Evolutionary conservation across 768 basidiomycete species (phyloP).

Genomic region (Suillus spraguei): DNA sequence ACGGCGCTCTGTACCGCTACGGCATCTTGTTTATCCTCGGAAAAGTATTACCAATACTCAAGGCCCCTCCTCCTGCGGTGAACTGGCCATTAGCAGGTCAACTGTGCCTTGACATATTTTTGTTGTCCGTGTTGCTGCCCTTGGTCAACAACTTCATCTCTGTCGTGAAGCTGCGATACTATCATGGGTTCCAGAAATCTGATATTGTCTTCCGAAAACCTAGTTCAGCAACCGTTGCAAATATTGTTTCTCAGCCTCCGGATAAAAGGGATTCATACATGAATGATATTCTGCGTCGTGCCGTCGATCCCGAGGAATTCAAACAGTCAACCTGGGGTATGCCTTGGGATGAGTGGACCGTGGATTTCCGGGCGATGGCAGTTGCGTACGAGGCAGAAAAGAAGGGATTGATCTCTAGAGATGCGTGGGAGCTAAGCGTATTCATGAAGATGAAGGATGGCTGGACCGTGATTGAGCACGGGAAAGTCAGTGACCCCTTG

Average conservation of each 20-base stretch:
- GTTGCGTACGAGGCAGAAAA: constrained; percentile 25
- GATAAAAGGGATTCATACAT: constrained; percentile 30
- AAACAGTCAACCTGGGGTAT: constrained; percentile 27
- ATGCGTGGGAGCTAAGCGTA: constrained; percentile 33
- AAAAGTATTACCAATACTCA: constrained; percentile 20
- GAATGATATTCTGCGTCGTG: constrained; percentile 30
- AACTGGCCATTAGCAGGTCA: constrained; percentile 27
- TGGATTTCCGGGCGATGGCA: constrained; percentile 34
- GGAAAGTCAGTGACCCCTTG: constrained; percentile 23
- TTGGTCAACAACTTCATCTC: constrained; percentile 26
- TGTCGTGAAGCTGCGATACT: constrained; percentile 24
- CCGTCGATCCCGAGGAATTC: constrained; percentile 32
- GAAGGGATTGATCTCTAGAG: constrained; percentile 21
- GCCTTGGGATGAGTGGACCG: constrained; percentile 36
- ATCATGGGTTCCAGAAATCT: constrained; percentile 29
- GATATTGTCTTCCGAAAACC: constrained; percentile 35
- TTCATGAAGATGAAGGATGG: constrained; percentile 34
- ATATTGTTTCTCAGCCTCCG: constrained; percentile 24
- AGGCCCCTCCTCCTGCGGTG: constrained; percentile 19
- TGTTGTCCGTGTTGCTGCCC: constrained; percentile 29
- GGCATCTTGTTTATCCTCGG: constrained; percentile 30
- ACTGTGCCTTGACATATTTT: constrained; percentile 25
- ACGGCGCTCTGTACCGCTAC: constrained; percentile 28
- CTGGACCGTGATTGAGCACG: constrained; percentile 33
- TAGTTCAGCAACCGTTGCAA: constrained; percentile 27